Conservation (phyloP, 768 basidiomycete species). For the Auriculariales sp. region DNA sequence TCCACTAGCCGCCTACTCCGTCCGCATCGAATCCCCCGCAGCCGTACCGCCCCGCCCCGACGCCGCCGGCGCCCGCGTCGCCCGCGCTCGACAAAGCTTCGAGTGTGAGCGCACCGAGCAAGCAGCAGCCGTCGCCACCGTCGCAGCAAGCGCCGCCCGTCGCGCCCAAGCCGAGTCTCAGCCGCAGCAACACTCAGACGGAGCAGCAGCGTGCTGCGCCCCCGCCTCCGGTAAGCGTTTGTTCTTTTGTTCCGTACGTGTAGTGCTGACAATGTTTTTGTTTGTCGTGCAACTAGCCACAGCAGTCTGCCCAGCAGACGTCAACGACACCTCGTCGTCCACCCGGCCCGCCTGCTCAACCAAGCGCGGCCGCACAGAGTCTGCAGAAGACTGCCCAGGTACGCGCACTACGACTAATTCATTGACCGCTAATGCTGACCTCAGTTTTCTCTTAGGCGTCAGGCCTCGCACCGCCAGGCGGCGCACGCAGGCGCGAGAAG, state of each 20-base stretch:
- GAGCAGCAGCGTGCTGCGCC: slow-evolving; percentile 11
- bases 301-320: slow-evolving; percentile 7
- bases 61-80: slow-evolving; percentile 47
- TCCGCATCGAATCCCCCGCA: slow-evolving; percentile 17
- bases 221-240: no score
- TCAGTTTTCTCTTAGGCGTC: slow-evolving; percentile 50
- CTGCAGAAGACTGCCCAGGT: slow-evolving; percentile 23
- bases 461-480: slow-evolving; percentile 39
- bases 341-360: slow-evolving; percentile 28
- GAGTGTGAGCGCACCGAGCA: slow-evolving; percentile 41
- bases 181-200: background rate
- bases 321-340: slow-evolving; percentile 13
- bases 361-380: slow-evolving; percentile 43
- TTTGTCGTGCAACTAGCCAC: background rate
- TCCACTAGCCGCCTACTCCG: slow-evolving; percentile 12
- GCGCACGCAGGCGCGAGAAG: slow-evolving; percentile 72
- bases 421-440: slow-evolving; percentile 12
- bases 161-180: background rate
- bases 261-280: background rate
- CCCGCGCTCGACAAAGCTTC: slow-evolving; percentile 62
- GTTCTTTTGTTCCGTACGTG: background rate
- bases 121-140: slow-evolving; percentile 13
- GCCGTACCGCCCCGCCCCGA: slow-evolving; percentile 59
- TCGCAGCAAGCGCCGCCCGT: no score
- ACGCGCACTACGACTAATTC: no score